These are phyloP conservation scores for Alternaria burnsii DNA, from an alignment of 2,329 filamentous ascomycete genomes.

Conservation along the genomic window DNA sequence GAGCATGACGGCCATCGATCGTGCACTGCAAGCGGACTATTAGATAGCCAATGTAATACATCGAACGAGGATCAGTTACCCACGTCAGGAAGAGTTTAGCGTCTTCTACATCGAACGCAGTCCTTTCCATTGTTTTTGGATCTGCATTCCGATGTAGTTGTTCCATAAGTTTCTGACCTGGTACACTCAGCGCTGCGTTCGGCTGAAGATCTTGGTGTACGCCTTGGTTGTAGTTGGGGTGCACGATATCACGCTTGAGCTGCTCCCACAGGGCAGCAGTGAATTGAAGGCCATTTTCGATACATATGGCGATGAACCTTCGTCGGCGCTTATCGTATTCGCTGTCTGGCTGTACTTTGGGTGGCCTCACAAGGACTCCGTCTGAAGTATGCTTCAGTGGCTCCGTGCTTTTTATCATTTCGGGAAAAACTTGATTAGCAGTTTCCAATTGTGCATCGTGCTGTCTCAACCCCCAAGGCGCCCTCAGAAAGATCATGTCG, in stretches of 20 bases:
- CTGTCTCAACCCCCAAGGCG: background rate
- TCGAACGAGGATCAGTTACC: constrained; percentile 26
- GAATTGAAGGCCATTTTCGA: constrained; percentile 17
- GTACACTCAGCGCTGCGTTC: constrained; percentile 4
- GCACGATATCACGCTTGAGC: constrained; percentile 19
- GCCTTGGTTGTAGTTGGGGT: constrained; percentile 22
- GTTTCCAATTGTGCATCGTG: background rate
- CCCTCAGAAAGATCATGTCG: constrained; percentile 18
- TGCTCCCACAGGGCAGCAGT: constrained; percentile 24
- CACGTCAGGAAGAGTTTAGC: constrained; percentile 25
- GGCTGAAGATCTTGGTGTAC: constrained; percentile 11
- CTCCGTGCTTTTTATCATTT: constrained; percentile 2
- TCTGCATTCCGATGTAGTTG: constrained; percentile 4
- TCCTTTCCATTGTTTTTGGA: background rate
- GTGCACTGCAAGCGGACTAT: constrained; percentile 11
- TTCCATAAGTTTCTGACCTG: constrained; percentile 14
- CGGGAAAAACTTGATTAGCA: background rate
- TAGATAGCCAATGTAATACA: constrained; percentile 20
- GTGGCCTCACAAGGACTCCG: background rate
- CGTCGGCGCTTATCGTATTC: constrained; percentile 14
- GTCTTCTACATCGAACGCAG: constrained; percentile 13
- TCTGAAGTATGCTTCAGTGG: background rate
- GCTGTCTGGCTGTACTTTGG: background rate
- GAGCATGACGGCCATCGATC: background rate
- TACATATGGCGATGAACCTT: constrained; percentile 24